A percentile compares a stretch with the other conserved stretches of the same genome.
Evolutionary conservation across 352 stramenopile genomes (phyloP).

Genomic region (Salisapilia sapeloensis): DNA sequence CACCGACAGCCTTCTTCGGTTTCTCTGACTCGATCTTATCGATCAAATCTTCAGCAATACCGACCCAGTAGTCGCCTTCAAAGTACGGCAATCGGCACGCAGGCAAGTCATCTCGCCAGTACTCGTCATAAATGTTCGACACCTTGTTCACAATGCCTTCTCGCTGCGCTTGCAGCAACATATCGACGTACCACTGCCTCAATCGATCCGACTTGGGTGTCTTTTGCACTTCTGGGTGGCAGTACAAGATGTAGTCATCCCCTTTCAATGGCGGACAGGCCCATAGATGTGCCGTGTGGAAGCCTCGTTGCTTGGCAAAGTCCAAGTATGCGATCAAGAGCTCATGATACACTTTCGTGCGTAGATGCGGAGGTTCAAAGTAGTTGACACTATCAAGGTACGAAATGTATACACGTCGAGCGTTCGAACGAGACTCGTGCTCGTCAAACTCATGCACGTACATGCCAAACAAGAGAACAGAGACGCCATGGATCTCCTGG

Average conservation of each 20-base stretch:
- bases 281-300: slow-evolving; percentile 98
- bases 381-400: slow-evolving; percentile 99
- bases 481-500: slow-evolving; percentile 98
- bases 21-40: slow-evolving; percentile 80
- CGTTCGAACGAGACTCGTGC: slow-evolving; percentile 91
- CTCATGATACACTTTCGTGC: slow-evolving; percentile 98
- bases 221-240: slow-evolving; percentile 97
- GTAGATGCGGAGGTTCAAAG: slow-evolving; percentile 91
- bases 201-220: slow-evolving; percentile 97
- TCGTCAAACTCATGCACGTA: slow-evolving; percentile 99
- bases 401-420: slow-evolving; percentile 92
- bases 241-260: slow-evolving; percentile 99
- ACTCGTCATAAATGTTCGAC: slow-evolving; percentile 94
- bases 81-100: slow-evolving; percentile 78
- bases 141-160: slow-evolving; percentile 88
- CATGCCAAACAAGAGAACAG: slow-evolving; percentile 98
- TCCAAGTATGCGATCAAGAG: slow-evolving; percentile 97
- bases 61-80: slow-evolving; percentile 80
- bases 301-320: slow-evolving; percentile 93
- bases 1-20: slow-evolving; percentile 37
- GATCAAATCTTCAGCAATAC: slow-evolving; percentile 74
- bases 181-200: slow-evolving; percentile 89
- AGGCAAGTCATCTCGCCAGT: slow-evolving; percentile 79
- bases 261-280: slow-evolving; percentile 97
- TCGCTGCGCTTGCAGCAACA: slow-evolving; percentile 74